Percentiles rank a stretch among this genome's conserved stretches.
phyloP scores from a whole-genome alignment of 2,329 filamentous ascomycete species.

The Cladosporium velox region DNA sequence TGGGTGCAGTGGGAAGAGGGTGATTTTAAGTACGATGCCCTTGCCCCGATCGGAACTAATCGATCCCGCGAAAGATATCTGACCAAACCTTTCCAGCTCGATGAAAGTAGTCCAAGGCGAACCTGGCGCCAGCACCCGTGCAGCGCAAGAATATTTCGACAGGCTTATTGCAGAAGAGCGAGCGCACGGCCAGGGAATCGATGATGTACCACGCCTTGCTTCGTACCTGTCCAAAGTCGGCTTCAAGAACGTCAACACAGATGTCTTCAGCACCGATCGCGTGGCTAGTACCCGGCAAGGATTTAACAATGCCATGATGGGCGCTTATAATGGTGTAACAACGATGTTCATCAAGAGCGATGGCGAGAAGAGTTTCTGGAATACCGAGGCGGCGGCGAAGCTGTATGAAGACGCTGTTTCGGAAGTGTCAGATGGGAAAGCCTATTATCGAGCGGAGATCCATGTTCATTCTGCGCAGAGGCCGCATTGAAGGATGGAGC shows the following conservation, averaged over 20 bases:
- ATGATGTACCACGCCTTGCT: conserved; percentile 3
- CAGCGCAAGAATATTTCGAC: neutral
- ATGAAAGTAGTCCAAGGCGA: neutral
- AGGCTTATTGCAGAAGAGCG: neutral
- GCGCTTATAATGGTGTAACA: conserved; percentile 3
- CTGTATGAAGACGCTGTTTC: conserved; percentile 9
- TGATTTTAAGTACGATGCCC: conserved; percentile 18
- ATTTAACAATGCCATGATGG: neutral
- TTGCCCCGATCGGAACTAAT: neutral
- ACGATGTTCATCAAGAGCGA: conserved; percentile 3
- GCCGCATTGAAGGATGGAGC: neutral
- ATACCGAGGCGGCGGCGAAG: conserved; percentile 4
- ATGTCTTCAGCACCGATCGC: conserved; percentile 27
- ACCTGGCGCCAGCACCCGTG: neutral
- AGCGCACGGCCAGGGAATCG: neutral
- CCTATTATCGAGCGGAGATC: conserved; percentile 24
- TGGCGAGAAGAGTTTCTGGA: conserved; percentile 4
- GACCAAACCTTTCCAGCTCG: neutral
- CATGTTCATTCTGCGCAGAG: conserved; percentile 22
- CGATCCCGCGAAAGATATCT: neutral
- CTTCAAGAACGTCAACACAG: conserved; percentile 20
- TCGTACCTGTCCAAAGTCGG: conserved; percentile 8
- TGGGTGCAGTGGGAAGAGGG: conserved; percentile 30
- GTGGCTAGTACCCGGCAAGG: conserved; percentile 21
- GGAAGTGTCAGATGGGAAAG: conserved; percentile 20